phyloP scores from a whole-genome alignment of 176 grass and related monocot species.

The Cenchrus americanus region DNA sequence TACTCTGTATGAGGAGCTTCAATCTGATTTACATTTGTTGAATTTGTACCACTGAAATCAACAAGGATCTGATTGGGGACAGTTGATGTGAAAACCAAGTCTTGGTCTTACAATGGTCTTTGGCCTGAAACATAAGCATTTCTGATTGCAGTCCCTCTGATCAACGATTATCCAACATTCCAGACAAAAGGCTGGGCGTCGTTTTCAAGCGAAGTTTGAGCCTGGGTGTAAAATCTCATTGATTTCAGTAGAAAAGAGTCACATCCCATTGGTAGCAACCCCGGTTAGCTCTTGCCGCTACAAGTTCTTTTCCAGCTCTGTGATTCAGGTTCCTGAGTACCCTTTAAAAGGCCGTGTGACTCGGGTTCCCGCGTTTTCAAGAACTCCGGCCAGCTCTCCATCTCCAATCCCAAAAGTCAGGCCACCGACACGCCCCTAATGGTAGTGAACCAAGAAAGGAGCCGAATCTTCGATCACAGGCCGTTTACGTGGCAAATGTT shows the following conservation, averaged over 20 bases:
- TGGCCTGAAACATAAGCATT: background rate
- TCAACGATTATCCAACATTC: background rate
- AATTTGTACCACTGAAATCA: background rate
- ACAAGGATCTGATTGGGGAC: background rate
- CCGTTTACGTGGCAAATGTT: slow-evolving; percentile 40
- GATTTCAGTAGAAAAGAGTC: background rate
- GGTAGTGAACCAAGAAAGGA: slow-evolving; percentile 15
- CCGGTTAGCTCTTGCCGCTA: background rate
- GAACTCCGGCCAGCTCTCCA: background rate
- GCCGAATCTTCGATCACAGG: slow-evolving; percentile 28
- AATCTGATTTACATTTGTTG: background rate
- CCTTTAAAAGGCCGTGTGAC: slow-evolving; percentile 39
- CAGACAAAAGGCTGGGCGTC: background rate
- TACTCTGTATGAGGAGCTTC: slow-evolving; percentile 14
- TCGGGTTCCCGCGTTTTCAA: slow-evolving; percentile 28
- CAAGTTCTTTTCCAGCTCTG: background rate
- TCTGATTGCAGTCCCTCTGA: background rate
- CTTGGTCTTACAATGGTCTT: background rate
- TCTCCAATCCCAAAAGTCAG: slow-evolving; percentile 14
- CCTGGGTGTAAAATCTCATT: background rate
- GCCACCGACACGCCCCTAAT: slow-evolving; percentile 27
- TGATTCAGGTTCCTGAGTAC: background rate
- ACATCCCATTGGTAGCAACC: background rate
- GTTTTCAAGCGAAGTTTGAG: background rate
- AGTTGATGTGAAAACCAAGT: background rate